These are phyloP conservation scores for Candida coquimbonensis DNA, from an alignment of 805 yeast species.

Conservation along the genomic window DNA sequence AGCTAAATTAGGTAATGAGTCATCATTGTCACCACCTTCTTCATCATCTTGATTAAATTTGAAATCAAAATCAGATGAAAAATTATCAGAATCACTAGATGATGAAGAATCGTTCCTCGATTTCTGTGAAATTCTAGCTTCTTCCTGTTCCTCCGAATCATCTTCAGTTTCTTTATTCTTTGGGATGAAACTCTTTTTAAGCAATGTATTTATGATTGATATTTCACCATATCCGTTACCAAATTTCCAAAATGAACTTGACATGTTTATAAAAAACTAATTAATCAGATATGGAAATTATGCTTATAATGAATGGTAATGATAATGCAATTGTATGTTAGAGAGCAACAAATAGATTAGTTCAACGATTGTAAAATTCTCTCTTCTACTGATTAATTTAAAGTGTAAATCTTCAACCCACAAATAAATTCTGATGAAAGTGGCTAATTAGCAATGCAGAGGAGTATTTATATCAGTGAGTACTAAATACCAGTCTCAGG, in stretches of 20 bases:
- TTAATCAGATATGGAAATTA: no score
- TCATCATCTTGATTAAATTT: slow-evolving; percentile 20
- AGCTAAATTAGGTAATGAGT: slow-evolving; percentile 33
- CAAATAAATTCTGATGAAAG: no score
- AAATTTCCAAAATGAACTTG: slow-evolving; percentile 52
- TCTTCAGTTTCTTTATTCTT: slow-evolving; percentile 26
- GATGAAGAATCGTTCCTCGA: slow-evolving; percentile 16
- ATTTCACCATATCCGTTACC: slow-evolving; percentile 50
- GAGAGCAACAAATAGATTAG: no score
- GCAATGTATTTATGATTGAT: slow-evolving; percentile 45
- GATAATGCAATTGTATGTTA: no score
- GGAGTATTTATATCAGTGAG: no score
- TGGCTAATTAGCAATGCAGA: no score
- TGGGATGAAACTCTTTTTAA: slow-evolving; percentile 34
- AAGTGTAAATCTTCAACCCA: no score
- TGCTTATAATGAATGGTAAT: no score
- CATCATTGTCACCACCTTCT: slow-evolving; percentile 20
- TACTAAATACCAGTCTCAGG: no score
- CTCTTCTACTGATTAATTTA: no score
- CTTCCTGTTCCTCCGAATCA: slow-evolving; percentile 14
- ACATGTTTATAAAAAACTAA: slow-evolving; percentile 20
- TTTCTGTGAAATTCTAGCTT: background rate
- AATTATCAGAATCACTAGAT: slow-evolving; percentile 14
- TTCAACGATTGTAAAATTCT: no score
- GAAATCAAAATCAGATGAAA: slow-evolving; percentile 4